Evolutionary conservation across 192 early-diverging fungal species (phyloP).

Genomic region (Coemansia sp.): DNA sequence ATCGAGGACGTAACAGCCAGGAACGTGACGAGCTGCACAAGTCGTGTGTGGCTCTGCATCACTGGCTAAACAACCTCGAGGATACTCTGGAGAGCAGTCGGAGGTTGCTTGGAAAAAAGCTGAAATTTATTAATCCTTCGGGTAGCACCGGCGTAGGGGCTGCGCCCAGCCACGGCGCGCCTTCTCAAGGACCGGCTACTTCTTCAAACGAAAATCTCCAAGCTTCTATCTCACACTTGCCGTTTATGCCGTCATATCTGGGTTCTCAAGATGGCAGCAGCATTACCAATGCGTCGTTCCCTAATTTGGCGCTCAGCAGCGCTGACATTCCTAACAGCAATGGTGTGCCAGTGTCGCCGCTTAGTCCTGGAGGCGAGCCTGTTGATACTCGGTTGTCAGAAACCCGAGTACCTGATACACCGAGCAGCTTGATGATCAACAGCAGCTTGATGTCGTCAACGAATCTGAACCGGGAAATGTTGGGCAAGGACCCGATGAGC

Average conservation of each 20-base stretch:
- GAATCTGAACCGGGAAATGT: slow-evolving; percentile 30
- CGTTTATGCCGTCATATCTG: slow-evolving; percentile 12
- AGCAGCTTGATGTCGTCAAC: slow-evolving; percentile 11
- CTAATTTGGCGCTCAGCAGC: slow-evolving; percentile 39
- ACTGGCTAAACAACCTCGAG: slow-evolving; percentile 54
- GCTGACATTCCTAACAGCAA: slow-evolving; percentile 24
- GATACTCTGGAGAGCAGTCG: slow-evolving; percentile 47
- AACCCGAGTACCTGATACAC: slow-evolving; percentile 26
- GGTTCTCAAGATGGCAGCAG: slow-evolving; percentile 15
- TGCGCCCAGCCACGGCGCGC: not conserved
- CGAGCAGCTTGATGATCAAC: slow-evolving; percentile 16
- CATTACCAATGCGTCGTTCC: slow-evolving; percentile 33
- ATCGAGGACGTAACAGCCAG: slow-evolving; percentile 10
- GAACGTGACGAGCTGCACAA: slow-evolving; percentile 47
- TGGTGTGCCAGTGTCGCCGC: slow-evolving; percentile 34
- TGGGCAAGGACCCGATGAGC: slow-evolving; percentile 50
- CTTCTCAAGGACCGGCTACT: slow-evolving; percentile 18
- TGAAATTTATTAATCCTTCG: slow-evolving; percentile 42
- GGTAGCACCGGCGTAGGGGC: not conserved
- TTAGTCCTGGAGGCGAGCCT: slow-evolving; percentile 36
- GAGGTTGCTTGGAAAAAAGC: slow-evolving; percentile 46
- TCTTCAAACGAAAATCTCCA: slow-evolving; percentile 43
- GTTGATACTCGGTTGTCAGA: slow-evolving; percentile 19
- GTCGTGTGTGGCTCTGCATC: slow-evolving; percentile 50
- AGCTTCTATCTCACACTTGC: slow-evolving; percentile 31